These are phyloP conservation scores for Trichoderma sp. DNA, from an alignment of 2,329 filamentous ascomycete genomes.

Conservation along the genomic window DNA sequence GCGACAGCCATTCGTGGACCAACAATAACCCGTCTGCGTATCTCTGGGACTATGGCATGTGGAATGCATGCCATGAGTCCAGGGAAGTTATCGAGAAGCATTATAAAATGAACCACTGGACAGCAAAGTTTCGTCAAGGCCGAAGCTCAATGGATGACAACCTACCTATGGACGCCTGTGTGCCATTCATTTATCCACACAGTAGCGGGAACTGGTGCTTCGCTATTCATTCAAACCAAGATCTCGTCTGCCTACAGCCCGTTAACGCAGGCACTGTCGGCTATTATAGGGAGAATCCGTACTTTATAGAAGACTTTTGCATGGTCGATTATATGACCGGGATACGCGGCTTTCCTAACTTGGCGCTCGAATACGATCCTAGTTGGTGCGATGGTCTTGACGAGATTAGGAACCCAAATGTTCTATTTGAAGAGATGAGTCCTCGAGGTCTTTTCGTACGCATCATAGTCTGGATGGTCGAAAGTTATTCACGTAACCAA, in stretches of 20 bases:
- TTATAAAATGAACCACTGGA: not conserved
- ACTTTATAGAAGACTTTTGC: not conserved
- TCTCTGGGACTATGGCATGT: conserved; percentile 14
- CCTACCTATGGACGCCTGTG: not conserved
- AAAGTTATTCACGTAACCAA: not conserved
- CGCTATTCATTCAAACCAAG: not conserved
- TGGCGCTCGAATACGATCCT: conserved; percentile 5
- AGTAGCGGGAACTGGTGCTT: not conserved
- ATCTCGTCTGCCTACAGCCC: not conserved
- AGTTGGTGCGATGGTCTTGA: not conserved
- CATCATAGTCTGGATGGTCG: not conserved
- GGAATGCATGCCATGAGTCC: conserved; percentile 5
- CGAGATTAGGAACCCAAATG: not conserved
- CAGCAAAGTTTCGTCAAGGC: not conserved
- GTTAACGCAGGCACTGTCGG: not conserved
- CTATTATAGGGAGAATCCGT: not conserved
- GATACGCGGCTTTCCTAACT: not conserved
- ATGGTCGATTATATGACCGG: not conserved
- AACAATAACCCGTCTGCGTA: conserved; percentile 7
- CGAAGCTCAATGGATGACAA: not conserved
- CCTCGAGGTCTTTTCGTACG: not conserved
- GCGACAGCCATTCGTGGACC: not conserved
- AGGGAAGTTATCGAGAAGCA: not conserved
- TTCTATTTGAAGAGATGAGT: not conserved
- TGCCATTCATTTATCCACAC: not conserved